phyloP scores from a whole-genome alignment of 140 eudicot genomes.

The Eryngium alpinum region DNA sequence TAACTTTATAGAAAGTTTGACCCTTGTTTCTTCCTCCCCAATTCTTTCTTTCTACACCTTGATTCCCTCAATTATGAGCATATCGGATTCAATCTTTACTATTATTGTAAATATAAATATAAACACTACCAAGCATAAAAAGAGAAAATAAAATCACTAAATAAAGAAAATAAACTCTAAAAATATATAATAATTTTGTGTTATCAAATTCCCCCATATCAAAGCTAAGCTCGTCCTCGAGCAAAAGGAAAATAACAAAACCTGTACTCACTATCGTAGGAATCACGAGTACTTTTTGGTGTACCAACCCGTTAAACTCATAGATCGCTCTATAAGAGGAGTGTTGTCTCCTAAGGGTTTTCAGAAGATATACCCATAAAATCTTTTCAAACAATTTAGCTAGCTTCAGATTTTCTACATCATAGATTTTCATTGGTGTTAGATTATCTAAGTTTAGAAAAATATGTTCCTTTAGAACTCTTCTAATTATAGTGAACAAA shows the following conservation, averaged over 20 bases:
- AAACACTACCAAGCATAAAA: too few relatives aligned
- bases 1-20: too few relatives aligned
- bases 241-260: background rate
- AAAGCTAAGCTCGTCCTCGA: background rate
- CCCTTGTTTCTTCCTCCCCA: too few relatives aligned
- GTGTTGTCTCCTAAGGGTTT: background rate
- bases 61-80: too few relatives aligned
- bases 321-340: background rate
- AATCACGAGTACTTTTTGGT: background rate
- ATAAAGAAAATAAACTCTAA: background rate
- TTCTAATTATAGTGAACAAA: background rate
- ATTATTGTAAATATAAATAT: too few relatives aligned
- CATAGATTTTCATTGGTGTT: background rate
- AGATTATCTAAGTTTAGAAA: too few relatives aligned
- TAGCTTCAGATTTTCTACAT: background rate
- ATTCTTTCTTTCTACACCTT: too few relatives aligned
- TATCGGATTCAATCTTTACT: too few relatives aligned
- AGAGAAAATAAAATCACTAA: background rate
- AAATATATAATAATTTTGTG: background rate
- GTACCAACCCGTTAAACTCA: background rate
- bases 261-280: background rate
- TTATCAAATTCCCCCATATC: background rate
- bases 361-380: background rate
- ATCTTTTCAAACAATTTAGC: background rate
- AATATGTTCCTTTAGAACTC: background rate